A percentile compares a stretch with the other conserved stretches of the same genome.
Conservation (phyloP, 2,329 filamentous ascomycete genomes). For the Stemphylium lycopersici region DNA sequence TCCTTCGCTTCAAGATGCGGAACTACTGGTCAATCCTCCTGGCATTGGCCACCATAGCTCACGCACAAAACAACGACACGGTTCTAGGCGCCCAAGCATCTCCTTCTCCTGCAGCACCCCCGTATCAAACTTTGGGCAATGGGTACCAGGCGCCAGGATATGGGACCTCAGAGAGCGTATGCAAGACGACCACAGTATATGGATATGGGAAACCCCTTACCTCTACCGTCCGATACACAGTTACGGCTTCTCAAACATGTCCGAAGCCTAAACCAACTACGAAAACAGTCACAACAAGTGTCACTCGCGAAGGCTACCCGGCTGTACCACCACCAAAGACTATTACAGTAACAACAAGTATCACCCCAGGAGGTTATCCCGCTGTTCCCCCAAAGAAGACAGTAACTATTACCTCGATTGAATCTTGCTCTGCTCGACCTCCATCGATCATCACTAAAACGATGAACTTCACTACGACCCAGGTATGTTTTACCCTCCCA, state of each 20-base stretch:
- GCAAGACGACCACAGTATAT: slow-evolving; percentile 8
- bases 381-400: neutral
- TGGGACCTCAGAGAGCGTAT: neutral
- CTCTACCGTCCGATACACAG: slow-evolving; percentile 16
- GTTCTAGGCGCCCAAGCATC: slow-evolving; percentile 4
- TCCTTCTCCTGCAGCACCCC: neutral
- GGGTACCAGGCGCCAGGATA: neutral
- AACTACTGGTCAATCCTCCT: slow-evolving; percentile 30
- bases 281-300: neutral
- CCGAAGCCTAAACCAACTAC: neutral
- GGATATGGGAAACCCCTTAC: slow-evolving; percentile 12
- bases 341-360: slow-evolving; percentile 1
- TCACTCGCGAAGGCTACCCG: neutral
- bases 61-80: slow-evolving; percentile 20
- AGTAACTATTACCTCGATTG: neutral
- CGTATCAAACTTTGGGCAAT: neutral
- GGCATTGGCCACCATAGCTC: slow-evolving; percentile 28
- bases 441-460: slow-evolving; percentile 1
- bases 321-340: neutral
- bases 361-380: neutral
- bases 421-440: too few species aligned
- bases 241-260: slow-evolving; percentile 13
- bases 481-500: neutral
- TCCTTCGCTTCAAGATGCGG: slow-evolving; percentile 43
- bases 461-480: slow-evolving; percentile 10